Conservation (phyloP, 495 filamentous ascomycete genomes). For the Penicillium riverlandense region DNA sequence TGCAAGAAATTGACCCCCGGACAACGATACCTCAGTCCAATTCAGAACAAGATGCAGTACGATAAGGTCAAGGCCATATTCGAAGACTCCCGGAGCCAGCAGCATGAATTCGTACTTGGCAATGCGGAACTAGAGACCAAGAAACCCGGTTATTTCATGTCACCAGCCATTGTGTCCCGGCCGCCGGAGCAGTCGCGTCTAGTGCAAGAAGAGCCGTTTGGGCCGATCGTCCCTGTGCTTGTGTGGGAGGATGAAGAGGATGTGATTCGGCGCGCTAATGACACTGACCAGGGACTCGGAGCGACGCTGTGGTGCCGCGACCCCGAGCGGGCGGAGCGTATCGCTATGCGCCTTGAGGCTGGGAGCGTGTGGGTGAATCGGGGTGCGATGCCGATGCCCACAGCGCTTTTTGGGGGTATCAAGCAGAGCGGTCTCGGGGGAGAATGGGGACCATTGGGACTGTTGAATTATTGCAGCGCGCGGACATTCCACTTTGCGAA, state of each 20-base stretch:
- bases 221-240: slow-evolving; percentile 42
- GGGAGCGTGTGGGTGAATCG: slow-evolving; percentile 32
- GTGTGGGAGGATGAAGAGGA: slow-evolving; percentile 44
- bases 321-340: slow-evolving; percentile 29
- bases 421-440: slow-evolving; percentile 59
- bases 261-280: slow-evolving; percentile 43
- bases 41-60: slow-evolving; percentile 50
- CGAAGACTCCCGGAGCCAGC: slow-evolving; percentile 32
- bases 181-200: slow-evolving; percentile 41
- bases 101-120: slow-evolving; percentile 39
- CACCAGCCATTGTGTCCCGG: slow-evolving; percentile 45
- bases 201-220: slow-evolving; percentile 31
- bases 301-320: slow-evolving; percentile 45
- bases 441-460: slow-evolving; percentile 36
- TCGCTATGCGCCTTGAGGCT: slow-evolving; percentile 35
- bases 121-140: no score
- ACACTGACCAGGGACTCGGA: slow-evolving; percentile 39
- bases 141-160: slow-evolving; percentile 35
- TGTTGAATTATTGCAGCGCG: no score
- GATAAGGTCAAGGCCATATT: slow-evolving; percentile 38
- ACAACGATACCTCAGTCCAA: slow-evolving; percentile 7
- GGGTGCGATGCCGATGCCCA: slow-evolving; percentile 16
- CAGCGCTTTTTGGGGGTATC: slow-evolving; percentile 50
- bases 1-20: slow-evolving; percentile 7
- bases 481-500: no score